phyloP scores from a whole-genome alignment of 2,329 filamentous ascomycete species.

The Aspergillus neotritici region DNA sequence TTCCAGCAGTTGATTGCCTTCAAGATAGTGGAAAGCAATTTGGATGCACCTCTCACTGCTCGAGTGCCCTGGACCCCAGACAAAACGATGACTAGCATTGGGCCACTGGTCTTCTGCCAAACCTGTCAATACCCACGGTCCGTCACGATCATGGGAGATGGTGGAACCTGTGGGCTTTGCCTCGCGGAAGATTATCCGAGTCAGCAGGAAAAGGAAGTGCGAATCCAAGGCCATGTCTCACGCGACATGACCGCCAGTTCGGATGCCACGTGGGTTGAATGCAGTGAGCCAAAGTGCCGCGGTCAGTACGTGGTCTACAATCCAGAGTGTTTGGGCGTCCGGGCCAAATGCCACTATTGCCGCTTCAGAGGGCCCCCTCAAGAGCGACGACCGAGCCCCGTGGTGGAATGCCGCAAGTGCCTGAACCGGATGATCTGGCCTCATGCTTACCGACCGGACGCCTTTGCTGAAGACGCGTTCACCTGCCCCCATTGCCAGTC shows the following conservation, averaged over 20 bases:
- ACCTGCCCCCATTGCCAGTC: conserved; percentile 40
- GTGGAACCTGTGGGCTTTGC: conserved; percentile 42
- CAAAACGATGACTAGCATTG: conserved; percentile 42
- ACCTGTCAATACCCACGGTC: conserved; percentile 44
- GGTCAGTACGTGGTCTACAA: conserved; percentile 50
- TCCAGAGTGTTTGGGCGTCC: conserved; percentile 36
- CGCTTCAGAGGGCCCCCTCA: conserved; percentile 26
- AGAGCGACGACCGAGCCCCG: conserved; percentile 19
- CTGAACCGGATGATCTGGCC: conserved; percentile 47
- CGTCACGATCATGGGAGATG: conserved; percentile 45
- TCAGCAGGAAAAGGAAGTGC: too few species aligned
- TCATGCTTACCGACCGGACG: conserved; percentile 36
- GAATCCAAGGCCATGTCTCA: too few species aligned
- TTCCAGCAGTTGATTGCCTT: conserved; percentile 46
- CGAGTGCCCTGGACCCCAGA: conserved; percentile 44
- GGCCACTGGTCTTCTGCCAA: conserved; percentile 40
- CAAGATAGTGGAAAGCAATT: conserved; percentile 43
- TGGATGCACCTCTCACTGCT: conserved; percentile 42
- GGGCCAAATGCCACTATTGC: conserved; percentile 48
- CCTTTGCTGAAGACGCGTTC: conserved; percentile 30
- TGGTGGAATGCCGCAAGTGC: conserved; percentile 44
- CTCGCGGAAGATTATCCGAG: conserved; percentile 14
- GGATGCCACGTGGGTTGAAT: conserved; percentile 45
- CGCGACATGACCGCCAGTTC: too few species aligned
- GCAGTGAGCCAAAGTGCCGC: conserved; percentile 38